Conservation (phyloP, 345 rosid species). For the Garcia nutans region DNA sequence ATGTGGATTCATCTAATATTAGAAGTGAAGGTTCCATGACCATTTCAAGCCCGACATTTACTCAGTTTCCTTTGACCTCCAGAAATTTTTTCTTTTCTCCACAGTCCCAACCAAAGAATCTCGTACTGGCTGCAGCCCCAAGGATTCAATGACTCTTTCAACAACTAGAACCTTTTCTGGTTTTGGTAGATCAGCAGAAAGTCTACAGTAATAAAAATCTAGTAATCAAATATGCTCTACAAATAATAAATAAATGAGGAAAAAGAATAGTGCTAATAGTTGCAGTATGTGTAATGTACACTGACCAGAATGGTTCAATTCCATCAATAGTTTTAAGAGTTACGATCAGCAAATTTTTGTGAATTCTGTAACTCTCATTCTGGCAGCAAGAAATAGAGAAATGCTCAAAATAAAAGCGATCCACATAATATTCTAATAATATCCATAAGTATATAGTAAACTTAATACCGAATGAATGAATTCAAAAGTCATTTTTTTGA, state of each 20-base stretch:
- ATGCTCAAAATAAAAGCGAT: background rate
- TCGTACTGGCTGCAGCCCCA: constrained; percentile 79
- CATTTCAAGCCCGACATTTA: constrained; percentile 99
- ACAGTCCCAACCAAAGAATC: constrained; percentile 96
- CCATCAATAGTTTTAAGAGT: background rate
- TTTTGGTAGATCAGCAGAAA: constrained; percentile 71
- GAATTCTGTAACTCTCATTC: background rate
- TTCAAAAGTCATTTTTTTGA: background rate
- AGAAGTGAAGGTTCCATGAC: constrained; percentile 99
- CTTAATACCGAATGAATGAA: too few species aligned
- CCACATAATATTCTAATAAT: background rate
- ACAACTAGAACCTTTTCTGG: constrained; percentile 85
- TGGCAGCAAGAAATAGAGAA: background rate
- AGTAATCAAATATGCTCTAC: background rate
- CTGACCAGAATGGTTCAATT: background rate
- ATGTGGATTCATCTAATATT: constrained; percentile 96
- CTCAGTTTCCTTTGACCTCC: constrained; percentile 99
- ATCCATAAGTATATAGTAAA: background rate
- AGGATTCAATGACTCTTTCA: constrained; percentile 86
- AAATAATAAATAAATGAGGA: background rate
- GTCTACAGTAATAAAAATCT: constrained; percentile 41
- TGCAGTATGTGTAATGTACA: background rate
- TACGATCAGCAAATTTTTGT: background rate
- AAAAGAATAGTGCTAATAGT: background rate
- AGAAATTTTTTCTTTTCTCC: constrained; percentile 95